These are phyloP conservation scores for Friedmanniomyces simplex DNA, from an alignment of 495 filamentous ascomycete genomes.

Conservation along the genomic window DNA sequence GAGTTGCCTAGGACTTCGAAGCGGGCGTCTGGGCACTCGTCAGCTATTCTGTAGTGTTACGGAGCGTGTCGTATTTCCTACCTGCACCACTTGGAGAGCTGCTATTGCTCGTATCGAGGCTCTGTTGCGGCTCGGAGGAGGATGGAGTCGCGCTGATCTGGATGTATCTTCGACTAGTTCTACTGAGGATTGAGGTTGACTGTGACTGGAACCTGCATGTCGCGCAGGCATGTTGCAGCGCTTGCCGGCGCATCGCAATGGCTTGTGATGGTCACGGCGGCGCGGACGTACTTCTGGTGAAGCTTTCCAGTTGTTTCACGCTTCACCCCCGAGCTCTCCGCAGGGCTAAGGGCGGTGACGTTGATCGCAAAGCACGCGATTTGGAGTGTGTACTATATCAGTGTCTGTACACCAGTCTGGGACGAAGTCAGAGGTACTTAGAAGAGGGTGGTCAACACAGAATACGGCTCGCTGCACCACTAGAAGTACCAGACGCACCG, in stretches of 20 bases:
- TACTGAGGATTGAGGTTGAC: slow-evolving; percentile 1
- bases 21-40: slow-evolving; percentile 60
- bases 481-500: neutral
- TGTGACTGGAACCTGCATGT: slow-evolving; percentile 18
- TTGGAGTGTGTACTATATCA: too few species aligned
- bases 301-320: neutral
- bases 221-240: slow-evolving; percentile 18
- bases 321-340: neutral
- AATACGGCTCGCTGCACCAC: too few species aligned
- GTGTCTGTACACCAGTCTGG: too few species aligned
- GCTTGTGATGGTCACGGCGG: neutral
- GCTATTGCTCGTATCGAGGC: slow-evolving; percentile 8
- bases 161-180: slow-evolving; percentile 14
- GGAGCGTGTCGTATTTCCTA: slow-evolving; percentile 2
- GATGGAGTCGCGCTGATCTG: slow-evolving; percentile 33
- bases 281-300: neutral
- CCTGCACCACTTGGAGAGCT: slow-evolving; percentile 19
- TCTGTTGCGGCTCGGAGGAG: slow-evolving; percentile 19
- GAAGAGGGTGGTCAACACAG: too few species aligned
- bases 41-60: neutral
- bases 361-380: too few species aligned
- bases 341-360: neutral
- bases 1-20: slow-evolving; percentile 88
- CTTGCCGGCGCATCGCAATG: slow-evolving; percentile 13
- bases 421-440: too few species aligned